Percentiles rank a stretch among this genome's conserved stretches.
phyloP scores from a whole-genome alignment of 352 stramenopile genomes.

The Phytophthora hibernalis region DNA sequence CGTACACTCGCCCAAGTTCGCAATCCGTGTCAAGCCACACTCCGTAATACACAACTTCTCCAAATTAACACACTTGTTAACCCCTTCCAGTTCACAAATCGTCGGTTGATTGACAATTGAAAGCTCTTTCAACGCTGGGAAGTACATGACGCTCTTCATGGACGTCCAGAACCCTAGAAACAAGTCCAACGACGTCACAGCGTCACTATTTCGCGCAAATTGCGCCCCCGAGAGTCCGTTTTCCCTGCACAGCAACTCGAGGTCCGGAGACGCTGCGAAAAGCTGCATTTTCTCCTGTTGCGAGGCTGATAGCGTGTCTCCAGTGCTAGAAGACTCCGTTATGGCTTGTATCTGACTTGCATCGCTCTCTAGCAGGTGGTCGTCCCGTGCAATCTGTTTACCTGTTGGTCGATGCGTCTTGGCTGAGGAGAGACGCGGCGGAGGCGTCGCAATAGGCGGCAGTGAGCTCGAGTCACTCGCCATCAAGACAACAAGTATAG shows the following conservation, averaged over 20 bases:
- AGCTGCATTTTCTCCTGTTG: conserved; percentile 47
- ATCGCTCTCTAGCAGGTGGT: conserved; percentile 15
- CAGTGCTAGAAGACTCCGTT: not conserved
- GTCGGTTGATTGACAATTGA: conserved; percentile 82
- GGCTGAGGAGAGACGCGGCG: conserved; percentile 10
- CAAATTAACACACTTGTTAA: conserved; percentile 57
- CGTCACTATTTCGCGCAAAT: conserved; percentile 55
- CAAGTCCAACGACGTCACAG: conserved; percentile 62
- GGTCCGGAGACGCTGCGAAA: conserved; percentile 52
- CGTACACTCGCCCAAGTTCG: conserved; percentile 47
- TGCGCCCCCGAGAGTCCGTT: conserved; percentile 66
- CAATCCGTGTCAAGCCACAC: conserved; percentile 63
- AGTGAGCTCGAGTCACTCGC: conserved; percentile 20
- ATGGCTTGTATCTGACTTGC: not conserved
- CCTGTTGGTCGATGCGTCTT: conserved; percentile 15
- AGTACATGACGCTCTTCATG: conserved; percentile 76
- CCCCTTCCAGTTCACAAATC: conserved; percentile 60
- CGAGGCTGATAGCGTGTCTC: conserved; percentile 23
- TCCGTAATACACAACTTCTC: conserved; percentile 76
- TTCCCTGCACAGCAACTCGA: conserved; percentile 71
- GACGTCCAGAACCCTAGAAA: conserved; percentile 83
- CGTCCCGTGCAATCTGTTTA: conserved; percentile 17
- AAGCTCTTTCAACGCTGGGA: conserved; percentile 65
- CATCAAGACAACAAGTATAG: not conserved
- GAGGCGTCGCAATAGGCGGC: conserved; percentile 21